Base-by-base conservation (phyloP, 495 filamentous ascomycete species). In the Annulohypoxylon stygium region DNA sequence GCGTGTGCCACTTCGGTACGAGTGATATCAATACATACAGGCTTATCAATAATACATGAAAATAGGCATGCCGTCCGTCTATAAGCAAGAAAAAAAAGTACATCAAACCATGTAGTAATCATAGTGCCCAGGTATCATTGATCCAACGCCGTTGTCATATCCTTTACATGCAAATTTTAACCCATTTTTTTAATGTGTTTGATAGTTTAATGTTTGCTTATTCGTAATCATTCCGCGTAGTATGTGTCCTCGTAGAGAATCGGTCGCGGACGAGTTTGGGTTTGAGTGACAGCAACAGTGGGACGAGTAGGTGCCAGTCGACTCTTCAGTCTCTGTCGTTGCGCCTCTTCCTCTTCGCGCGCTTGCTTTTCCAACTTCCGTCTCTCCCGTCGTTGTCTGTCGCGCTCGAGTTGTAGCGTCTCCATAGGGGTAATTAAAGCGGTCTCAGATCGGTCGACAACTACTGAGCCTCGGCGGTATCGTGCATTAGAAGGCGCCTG, bases 391-490 rank as follows among this genome's bases (percentile, higher is more conserved):
- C 61, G 71, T 37, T 16, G 26, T 11, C 60, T 66, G 36, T 76
- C 66, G 47, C 54, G 39, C n/a, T 78, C 74, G 0, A 75, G 61
- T 25, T 43, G 62, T n/a, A 75, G 53, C 12, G 72, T 72, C n/a
- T 79, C 76, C 66, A 68, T 73, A 3, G 65, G 37, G 8, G 67
- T 8, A n/a, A 73, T 61, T 10, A 68, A 39, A 1, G 67, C 20
- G 14, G 72, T 55, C 1, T 70, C 39, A 39, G 23, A 20, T 36
- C 69, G 67, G 18, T 63, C 54, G 25, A 79, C 61, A 5, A 70
- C 67, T 4, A 79, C 75, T 14, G 77, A 79, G 55, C 77, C 77
- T 30, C 77, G 72, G 62, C 77, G 75, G 59, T 77, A 77, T 51
- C 75, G 59, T 9, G 63, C 6, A 11, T 33, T 65, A n/a, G 59